These are phyloP conservation scores for Ganoderma sinense DNA, from an alignment of 1,284 basidiomycete genomes.

Conservation along the genomic window DNA sequence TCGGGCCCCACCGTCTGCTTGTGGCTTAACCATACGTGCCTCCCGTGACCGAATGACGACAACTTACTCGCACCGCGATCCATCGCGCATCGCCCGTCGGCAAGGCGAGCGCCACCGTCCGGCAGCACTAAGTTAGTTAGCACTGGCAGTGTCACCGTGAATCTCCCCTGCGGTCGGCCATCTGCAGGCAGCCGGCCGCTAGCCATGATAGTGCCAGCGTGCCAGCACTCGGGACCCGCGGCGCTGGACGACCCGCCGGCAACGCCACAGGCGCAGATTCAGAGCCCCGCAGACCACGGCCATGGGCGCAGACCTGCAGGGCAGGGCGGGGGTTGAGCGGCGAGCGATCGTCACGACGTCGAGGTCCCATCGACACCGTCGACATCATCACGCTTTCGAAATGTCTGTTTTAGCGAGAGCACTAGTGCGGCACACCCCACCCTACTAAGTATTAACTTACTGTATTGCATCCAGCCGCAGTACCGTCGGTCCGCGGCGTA, in stretches of 20 bases:
- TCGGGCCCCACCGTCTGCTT: background rate
- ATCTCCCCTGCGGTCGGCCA: constrained; percentile 1
- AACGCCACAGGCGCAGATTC: constrained; percentile 2
- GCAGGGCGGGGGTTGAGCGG: constrained; percentile 23
- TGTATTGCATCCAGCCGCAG: background rate
- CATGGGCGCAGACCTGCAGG: no score
- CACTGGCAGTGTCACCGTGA: background rate
- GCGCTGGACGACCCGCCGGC: constrained; percentile 10
- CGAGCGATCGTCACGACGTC: constrained; percentile 20
- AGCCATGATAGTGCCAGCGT: background rate
- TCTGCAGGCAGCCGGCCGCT: background rate
- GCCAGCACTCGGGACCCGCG: background rate
- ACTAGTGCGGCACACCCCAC: background rate
- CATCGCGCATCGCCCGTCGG: constrained; percentile 1
- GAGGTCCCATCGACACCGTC: constrained; percentile 17
- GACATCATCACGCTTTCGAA: background rate
- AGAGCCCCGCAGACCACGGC: no score
- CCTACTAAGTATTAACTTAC: no score
- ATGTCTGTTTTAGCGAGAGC: background rate
- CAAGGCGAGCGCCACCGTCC: background rate
- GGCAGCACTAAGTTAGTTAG: background rate
- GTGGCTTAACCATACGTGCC: constrained; percentile 7
- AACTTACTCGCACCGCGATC: constrained; percentile 3
- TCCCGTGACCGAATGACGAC: background rate
- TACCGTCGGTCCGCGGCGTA: background rate